These are phyloP conservation scores for Malassezia pachydermatis DNA, from an alignment of 1,284 basidiomycete genomes.

Conservation along the genomic window DNA sequence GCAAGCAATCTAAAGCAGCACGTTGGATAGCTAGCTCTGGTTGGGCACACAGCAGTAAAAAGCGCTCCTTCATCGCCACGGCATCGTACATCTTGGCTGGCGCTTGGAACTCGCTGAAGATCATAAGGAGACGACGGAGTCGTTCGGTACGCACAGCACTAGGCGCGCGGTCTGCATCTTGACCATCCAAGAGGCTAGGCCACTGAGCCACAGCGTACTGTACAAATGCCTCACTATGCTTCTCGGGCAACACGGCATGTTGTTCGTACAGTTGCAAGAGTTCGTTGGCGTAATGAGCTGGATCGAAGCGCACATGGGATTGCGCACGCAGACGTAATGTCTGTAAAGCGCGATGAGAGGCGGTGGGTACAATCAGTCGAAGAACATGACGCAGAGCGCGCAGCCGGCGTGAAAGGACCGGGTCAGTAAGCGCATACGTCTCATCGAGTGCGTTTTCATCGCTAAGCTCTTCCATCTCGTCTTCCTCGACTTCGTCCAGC, in stretches of 20 bases:
- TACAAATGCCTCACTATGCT: conserved; percentile 11
- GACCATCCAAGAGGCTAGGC: conserved; percentile 1
- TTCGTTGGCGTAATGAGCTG: conserved; percentile 11
- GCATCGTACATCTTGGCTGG: conserved; percentile 73
- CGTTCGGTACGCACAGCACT: conserved; percentile 14
- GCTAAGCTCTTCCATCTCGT: conserved; percentile 16
- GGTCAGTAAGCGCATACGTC: conserved; percentile 27
- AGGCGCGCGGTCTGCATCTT: not conserved
- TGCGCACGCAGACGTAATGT: not conserved
- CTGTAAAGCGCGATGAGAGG: not conserved
- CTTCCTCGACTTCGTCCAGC: conserved; percentile 21
- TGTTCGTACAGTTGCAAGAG: conserved; percentile 11
- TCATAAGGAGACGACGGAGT: conserved; percentile 53
- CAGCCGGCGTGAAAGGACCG: conserved; percentile 17
- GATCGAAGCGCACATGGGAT: conserved; percentile 5
- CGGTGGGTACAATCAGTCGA: not conserved
- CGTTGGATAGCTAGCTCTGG: conserved; percentile 72
- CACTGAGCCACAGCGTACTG: conserved; percentile 5
- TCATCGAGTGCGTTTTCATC: conserved; percentile 10
- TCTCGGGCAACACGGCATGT: conserved; percentile 9
- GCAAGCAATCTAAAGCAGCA: conserved; percentile 66
- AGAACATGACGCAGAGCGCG: not conserved
- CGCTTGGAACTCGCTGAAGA: conserved; percentile 81
- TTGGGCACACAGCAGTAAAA: conserved; percentile 69
- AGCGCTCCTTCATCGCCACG: conserved; percentile 59